phyloP scores from a whole-genome alignment of 768 basidiomycete species.

The Psilocybe sp. region DNA sequence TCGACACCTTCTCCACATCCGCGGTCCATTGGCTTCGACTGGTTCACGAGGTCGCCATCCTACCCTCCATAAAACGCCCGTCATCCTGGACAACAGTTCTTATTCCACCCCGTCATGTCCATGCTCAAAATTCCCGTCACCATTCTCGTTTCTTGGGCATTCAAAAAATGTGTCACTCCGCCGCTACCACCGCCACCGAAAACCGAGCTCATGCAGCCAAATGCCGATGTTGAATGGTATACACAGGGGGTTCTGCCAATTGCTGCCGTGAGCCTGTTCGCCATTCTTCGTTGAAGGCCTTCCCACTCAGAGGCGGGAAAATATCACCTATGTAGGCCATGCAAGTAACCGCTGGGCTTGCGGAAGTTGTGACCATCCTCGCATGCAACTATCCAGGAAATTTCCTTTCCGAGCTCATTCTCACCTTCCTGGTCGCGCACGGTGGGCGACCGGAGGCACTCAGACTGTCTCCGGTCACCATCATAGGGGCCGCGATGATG shows the following conservation, averaged over 20 bases:
- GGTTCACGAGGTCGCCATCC: too few species aligned
- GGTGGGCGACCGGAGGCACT: slow-evolving; percentile 6
- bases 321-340: not conserved
- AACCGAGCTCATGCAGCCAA: slow-evolving; percentile 7
- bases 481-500: slow-evolving; percentile 8
- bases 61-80: too few species aligned
- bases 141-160: slow-evolving; percentile 8
- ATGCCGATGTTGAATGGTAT: slow-evolving; percentile 3
- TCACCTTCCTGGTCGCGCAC: slow-evolving; percentile 2
- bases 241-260: not conserved
- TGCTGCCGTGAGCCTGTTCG: not conserved
- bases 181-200: slow-evolving; percentile 11
- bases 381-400: slow-evolving; percentile 8
- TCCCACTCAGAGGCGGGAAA: not conserved
- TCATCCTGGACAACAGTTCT: not conserved
- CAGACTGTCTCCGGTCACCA: not conserved
- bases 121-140: slow-evolving; percentile 12
- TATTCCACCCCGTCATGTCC: slow-evolving; percentile 6
- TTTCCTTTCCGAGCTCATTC: slow-evolving; percentile 2
- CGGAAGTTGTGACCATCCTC: slow-evolving; percentile 9
- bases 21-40: too few species aligned
- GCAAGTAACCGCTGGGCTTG: slow-evolving; percentile 6
- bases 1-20: too few species aligned
- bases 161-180: slow-evolving; percentile 9
- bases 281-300: not conserved